phyloP scores from a whole-genome alignment of 2,329 filamentous ascomycete genomes.

The Zarea fungicola region DNA sequence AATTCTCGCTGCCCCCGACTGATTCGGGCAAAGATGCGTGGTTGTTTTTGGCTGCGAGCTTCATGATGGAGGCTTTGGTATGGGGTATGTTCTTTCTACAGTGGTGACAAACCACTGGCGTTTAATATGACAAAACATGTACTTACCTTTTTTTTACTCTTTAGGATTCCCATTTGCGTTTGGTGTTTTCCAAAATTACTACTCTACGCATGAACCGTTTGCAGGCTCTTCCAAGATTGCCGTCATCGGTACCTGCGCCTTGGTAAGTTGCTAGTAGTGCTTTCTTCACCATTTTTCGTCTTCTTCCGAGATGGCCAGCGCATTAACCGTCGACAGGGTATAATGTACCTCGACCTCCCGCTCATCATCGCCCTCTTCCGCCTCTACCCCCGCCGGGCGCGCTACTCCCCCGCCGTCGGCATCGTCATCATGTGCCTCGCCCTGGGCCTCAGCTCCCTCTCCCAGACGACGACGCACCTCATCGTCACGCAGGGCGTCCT shows the following conservation, averaged over 20 bases:
- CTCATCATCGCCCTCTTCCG: constrained; percentile 43
- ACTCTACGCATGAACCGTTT: constrained; percentile 55
- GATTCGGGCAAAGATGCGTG: constrained; percentile 30
- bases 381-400: constrained; percentile 35
- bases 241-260: constrained; percentile 59
- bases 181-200: constrained; percentile 67
- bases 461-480: constrained; percentile 46
- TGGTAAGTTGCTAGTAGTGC: constrained; percentile 39
- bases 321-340: no score
- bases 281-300: no score
- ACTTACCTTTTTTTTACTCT: accelerated
- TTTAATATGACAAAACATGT: no score
- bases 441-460: constrained; percentile 47
- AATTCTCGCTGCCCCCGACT: constrained; percentile 23
- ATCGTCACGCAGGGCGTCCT: constrained; percentile 57
- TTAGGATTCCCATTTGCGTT: constrained; percentile 63
- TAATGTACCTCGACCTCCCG: constrained; percentile 52
- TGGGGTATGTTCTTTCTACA: constrained; percentile 30
- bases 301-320: no score
- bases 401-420: constrained; percentile 40
- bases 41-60: constrained; percentile 28
- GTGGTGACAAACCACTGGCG: background rate
- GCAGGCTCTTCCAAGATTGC: constrained; percentile 48
- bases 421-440: constrained; percentile 48
- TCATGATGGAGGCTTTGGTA: constrained; percentile 28